A percentile compares a stretch with the other conserved stretches of the same genome.
Conservation (phyloP, 495 filamentous ascomycete species). For the Penicillium daleae region DNA sequence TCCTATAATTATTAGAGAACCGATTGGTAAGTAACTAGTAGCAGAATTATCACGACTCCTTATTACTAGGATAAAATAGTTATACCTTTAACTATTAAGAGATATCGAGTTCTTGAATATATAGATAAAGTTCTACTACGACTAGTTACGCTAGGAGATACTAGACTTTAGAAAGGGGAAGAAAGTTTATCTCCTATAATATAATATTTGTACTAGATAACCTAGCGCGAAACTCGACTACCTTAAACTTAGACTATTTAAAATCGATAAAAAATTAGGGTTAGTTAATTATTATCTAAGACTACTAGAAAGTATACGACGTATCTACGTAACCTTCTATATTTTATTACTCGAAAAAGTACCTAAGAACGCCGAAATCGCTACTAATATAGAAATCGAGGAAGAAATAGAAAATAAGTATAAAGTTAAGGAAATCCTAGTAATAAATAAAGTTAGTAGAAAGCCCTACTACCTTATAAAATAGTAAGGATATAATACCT, state of each 20-base stretch:
- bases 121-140: slow-evolving; percentile 9
- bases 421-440: slow-evolving; percentile 7
- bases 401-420: slow-evolving; percentile 15
- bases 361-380: slow-evolving; percentile 11
- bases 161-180: neutral
- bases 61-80: neutral
- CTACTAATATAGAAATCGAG: slow-evolving; percentile 12
- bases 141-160: neutral
- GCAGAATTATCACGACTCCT: neutral
- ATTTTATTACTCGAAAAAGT: slow-evolving; percentile 7
- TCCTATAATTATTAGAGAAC: slow-evolving; percentile 4
- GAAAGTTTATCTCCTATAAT: slow-evolving; percentile 11
- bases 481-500: slow-evolving; percentile 15
- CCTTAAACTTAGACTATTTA: slow-evolving; percentile 13
- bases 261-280: slow-evolving; percentile 17
- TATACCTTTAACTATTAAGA: neutral
- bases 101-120: neutral
- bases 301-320: slow-evolving; percentile 9
- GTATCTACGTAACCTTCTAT: slow-evolving; percentile 14
- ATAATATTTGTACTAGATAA: slow-evolving; percentile 8
- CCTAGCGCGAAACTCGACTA: slow-evolving; percentile 15
- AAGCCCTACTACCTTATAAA: slow-evolving; percentile 12
- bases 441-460: neutral
- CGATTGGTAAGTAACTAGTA: neutral
- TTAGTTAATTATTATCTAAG: slow-evolving; percentile 16